phyloP scores from a whole-genome alignment of 148 eudicot genomes.

The Pouteria glomerata region DNA sequence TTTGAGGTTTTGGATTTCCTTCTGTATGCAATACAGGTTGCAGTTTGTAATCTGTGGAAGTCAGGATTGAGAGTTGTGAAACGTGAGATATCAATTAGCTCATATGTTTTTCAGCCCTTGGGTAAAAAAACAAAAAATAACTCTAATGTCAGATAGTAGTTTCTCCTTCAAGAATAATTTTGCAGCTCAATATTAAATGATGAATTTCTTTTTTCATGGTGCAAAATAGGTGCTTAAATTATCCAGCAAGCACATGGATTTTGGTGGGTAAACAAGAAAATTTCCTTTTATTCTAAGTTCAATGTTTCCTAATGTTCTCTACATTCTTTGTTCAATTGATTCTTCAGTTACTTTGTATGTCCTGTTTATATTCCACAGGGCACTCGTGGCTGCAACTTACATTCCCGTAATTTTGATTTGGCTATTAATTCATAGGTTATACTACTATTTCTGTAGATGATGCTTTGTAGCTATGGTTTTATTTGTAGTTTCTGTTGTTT shows the following conservation, averaged over 20 bases:
- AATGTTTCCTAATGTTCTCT: neutral
- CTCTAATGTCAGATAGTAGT: too few relatives aligned
- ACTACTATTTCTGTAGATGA: neutral
- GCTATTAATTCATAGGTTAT: neutral
- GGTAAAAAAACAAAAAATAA: neutral
- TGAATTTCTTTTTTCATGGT: too few relatives aligned
- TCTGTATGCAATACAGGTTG: neutral
- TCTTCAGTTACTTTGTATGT: neutral
- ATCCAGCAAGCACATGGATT: too few relatives aligned
- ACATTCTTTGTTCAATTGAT: neutral
- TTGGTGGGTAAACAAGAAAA: too few relatives aligned
- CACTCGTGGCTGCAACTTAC: too few relatives aligned
- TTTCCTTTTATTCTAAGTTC: neutral
- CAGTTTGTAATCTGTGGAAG: neutral
- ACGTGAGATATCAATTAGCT: neutral
- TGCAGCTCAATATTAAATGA: too few relatives aligned
- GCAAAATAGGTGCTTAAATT: too few relatives aligned
- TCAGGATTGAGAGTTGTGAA: neutral
- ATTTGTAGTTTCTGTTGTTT: constrained; percentile 3
- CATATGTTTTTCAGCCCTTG: neutral
- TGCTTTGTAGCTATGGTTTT: neutral
- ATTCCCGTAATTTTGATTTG: too few relatives aligned
- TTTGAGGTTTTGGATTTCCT: neutral
- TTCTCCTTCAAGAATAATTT: too few relatives aligned
- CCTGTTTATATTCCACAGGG: too few relatives aligned